phyloP scores from a whole-genome alignment of 1,284 basidiomycete genomes.

The Pseudozyma sp. region DNA sequence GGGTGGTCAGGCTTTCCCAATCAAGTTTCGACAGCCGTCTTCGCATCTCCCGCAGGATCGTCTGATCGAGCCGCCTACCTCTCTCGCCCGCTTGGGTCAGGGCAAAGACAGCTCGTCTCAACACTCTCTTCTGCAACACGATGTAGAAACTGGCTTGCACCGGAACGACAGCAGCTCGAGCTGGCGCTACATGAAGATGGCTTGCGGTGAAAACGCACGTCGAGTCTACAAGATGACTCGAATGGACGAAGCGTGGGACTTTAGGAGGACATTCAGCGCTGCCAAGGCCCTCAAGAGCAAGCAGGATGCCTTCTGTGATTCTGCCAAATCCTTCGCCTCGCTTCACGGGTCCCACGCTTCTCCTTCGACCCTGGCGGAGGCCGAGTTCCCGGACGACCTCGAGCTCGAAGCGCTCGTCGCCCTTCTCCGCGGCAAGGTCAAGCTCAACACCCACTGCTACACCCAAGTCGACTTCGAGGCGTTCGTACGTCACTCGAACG shows the following conservation, averaged over 20 bases:
- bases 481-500: conserved; percentile 76
- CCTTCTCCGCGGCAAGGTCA: conserved; percentile 81
- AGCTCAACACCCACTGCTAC: conserved; percentile 71
- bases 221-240: conserved; percentile 71
- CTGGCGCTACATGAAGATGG: conserved; percentile 66
- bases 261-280: conserved; percentile 76
- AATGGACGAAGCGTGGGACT: conserved; percentile 75
- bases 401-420: conserved; percentile 88
- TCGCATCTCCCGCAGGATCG: conserved; percentile 46
- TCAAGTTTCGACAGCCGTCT: conserved; percentile 72
- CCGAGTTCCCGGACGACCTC: conserved; percentile 79
- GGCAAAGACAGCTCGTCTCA: conserved; percentile 12
- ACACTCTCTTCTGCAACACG: not conserved
- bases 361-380: conserved; percentile 75
- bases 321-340: conserved; percentile 23
- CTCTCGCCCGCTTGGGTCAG: conserved; percentile 53
- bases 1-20: conserved; percentile 77
- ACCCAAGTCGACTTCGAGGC: conserved; percentile 78
- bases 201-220: conserved; percentile 72
- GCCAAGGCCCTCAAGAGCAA: conserved; percentile 79
- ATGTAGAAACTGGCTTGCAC: conserved; percentile 43
- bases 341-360: conserved; percentile 69
- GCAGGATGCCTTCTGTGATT: conserved; percentile 79
- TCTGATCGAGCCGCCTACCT: conserved; percentile 59
- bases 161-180: conserved; percentile 52